These are phyloP conservation scores for Trichoderma gamsii DNA, from an alignment of 495 filamentous ascomycete species.

Conservation along the genomic window DNA sequence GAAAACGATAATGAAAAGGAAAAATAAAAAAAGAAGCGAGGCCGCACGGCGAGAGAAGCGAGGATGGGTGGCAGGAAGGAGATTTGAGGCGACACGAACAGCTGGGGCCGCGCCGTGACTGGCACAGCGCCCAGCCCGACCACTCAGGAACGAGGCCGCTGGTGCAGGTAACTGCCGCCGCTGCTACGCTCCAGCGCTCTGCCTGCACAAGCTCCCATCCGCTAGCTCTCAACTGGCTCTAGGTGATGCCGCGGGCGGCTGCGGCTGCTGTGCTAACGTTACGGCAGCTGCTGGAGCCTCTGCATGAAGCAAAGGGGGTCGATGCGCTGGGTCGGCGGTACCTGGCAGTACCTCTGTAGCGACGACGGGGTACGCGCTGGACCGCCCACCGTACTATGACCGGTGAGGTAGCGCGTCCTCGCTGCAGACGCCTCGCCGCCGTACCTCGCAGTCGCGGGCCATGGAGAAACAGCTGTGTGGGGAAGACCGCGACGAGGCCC, in stretches of 20 bases:
- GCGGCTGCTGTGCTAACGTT: not conserved
- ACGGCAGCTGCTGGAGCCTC: not conserved
- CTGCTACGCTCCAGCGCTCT: not conserved
- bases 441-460: slow-evolving; percentile 2
- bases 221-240: no score
- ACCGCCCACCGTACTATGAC: not conserved
- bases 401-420: not conserved
- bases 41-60: slow-evolving; percentile 9
- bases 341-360: not conserved
- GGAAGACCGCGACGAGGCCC: slow-evolving; percentile 11
- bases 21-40: slow-evolving; percentile 5
- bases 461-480: slow-evolving; percentile 14
- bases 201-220: not conserved
- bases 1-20: not conserved
- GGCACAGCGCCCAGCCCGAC: not conserved
- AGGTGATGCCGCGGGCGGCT: not conserved
- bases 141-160: slow-evolving; percentile 3
- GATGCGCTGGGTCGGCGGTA: not conserved
- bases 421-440: not conserved
- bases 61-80: slow-evolving; percentile 9
- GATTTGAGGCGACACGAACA: slow-evolving; percentile 14
- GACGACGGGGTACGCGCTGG: not conserved
- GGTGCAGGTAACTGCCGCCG: not conserved
- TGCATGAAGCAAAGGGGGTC: slow-evolving; percentile 4
- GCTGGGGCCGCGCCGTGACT: not conserved